Percentiles rank a stretch among this genome's conserved stretches.
Evolutionary conservation across 192 early-diverging fungal species (phyloP).

Genomic region (Diversispora eburnea): DNA sequence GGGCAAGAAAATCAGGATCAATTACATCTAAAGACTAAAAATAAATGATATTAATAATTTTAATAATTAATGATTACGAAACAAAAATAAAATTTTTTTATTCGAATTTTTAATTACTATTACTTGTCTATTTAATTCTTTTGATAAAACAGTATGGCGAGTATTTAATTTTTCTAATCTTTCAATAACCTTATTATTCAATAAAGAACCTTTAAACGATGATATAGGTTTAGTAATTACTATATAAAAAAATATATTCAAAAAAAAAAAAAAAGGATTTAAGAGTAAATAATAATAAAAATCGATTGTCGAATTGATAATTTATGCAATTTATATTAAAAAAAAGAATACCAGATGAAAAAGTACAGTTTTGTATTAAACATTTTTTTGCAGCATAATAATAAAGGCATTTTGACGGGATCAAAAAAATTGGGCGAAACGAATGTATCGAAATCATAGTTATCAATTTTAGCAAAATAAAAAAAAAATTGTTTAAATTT

Average conservation of each 20-base stretch:
- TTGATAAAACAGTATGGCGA: slow-evolving; percentile 5
- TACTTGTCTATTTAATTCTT: slow-evolving; percentile 9
- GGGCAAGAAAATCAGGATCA: slow-evolving; percentile 13
- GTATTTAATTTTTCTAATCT: slow-evolving; percentile 3
- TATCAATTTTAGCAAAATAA: no score
- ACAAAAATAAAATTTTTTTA: background rate
- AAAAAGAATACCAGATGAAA: no score
- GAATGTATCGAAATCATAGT: no score
- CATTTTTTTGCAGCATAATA: no score
- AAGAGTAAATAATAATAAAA: background rate
- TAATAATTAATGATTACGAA: background rate
- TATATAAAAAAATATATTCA: background rate
- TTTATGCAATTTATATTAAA: no score
- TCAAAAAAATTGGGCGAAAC: no score
- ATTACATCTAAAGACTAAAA: background rate
- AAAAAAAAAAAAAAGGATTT: background rate
- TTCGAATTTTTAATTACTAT: background rate
- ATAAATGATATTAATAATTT: background rate
- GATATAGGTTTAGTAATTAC: background rate
- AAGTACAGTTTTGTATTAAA: no score
- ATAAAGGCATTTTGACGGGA: no score
- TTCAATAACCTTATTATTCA: slow-evolving; percentile 18
- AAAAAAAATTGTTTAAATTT: no score
- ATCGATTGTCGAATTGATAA: no score
- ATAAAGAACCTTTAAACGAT: slow-evolving; percentile 8